Conservation (phyloP, 2,329 filamentous ascomycete genomes). For the Beauveria caledonica region DNA sequence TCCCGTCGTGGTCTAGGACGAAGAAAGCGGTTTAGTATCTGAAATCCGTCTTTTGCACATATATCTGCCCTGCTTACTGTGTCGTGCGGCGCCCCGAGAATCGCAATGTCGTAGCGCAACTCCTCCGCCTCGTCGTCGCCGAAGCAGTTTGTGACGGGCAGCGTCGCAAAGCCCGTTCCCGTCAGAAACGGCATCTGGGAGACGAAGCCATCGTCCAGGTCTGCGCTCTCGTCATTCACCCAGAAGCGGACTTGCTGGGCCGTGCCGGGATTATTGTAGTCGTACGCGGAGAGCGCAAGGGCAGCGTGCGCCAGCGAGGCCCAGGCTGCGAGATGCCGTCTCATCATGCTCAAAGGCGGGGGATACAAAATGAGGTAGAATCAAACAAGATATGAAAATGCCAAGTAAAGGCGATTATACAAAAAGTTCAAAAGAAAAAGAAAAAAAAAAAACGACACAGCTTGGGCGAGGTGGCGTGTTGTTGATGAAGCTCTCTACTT, state of each 20-base stretch:
- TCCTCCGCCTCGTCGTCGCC: constrained; percentile 11
- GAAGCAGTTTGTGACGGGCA: constrained; percentile 21
- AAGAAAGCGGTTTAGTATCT: no score
- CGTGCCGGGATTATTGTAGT: constrained; percentile 8
- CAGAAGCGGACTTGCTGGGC: constrained; percentile 16
- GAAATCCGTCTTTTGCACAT: no score
- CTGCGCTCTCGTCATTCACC: constrained; percentile 10
- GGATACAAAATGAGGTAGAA: neutral
- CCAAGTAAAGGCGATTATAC: no score
- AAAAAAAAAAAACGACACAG: neutral
- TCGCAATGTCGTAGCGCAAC: constrained; percentile 20
- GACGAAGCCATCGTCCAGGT: constrained; percentile 12
- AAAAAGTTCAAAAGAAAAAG: neutral
- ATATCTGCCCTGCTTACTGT: constrained; percentile 15
- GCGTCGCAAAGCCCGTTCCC: constrained; percentile 18
- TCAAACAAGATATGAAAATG: no score
- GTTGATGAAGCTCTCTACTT: neutral
- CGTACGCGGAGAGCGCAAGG: neutral
- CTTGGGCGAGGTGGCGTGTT: neutral
- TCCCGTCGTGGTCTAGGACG: constrained; percentile 15
- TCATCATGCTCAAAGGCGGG: neutral
- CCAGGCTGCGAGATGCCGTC: neutral
- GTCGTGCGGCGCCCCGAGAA: constrained; percentile 23
- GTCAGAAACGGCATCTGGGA: constrained; percentile 14
- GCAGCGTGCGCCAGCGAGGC: neutral